Evolutionary conservation across 2,329 filamentous ascomycete species (phyloP), one percentile per base, ranked within the genome.

Genomic region (Chrysoporthe deuterocubensis): DNA sequence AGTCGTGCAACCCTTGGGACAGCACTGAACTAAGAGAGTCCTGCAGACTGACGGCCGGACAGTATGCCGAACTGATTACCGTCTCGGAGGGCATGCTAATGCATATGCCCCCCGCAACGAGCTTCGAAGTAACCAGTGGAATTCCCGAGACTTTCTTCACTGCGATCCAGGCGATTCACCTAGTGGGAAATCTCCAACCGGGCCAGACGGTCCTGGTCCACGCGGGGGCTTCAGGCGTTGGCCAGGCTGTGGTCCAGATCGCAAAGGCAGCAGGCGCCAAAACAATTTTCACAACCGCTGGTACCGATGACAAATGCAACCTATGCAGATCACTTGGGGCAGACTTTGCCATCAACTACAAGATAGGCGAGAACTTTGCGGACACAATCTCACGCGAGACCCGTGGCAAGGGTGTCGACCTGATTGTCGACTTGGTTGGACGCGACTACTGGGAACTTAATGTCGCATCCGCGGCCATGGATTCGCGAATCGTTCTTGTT

Each of bases 401-500:
- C 1, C 26, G 43, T 3, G 66, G 66, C 21, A 61, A 56, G 26
- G 66, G 66, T 18, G 66, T 68, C 21, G 62, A 68, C 40, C 18
- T 65, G 62, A 62, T 68, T 32, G 59, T 68, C n/a, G 66, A 68
- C 48, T 42, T 70, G 18, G 63, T 67, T 3, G 58, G 67, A 72
- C 46, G 57, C 11, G 57, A 42, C 40, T 60, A 57, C 34, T 57
- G 54, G 54, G 54, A 57, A 3, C 57, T 37, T 16, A 60, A 60
- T 60, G n/a, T 60, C n/a, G 57, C 57, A 26, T 60, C 57, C 11
- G 40, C 40, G n/a, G 57, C 57, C n/a, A 60, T 60, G 57, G 57
- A 60, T 8, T 44, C 57, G 1, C 37, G 57, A 2, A 60, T 60
- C 4, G n/a, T 42, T 1, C 57, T 60, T 3, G 57, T 60, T 42